These are phyloP conservation scores for Wickerhamiella bombiphila DNA, from an alignment of 805 yeast species.

Conservation along the genomic window DNA sequence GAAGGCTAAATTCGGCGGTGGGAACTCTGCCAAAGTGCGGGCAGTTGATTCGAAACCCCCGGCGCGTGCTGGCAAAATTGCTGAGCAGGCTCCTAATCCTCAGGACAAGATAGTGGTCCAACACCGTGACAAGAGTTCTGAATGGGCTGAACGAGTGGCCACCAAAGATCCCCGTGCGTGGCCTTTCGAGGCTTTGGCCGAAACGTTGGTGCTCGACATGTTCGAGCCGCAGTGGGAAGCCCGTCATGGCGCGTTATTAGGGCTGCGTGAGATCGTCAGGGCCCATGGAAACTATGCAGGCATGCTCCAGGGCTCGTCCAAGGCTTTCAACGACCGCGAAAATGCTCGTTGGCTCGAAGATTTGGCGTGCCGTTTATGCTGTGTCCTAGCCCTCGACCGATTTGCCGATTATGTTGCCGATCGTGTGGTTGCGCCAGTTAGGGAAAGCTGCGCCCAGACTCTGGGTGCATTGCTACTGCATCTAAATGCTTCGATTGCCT, in stretches of 20 bases:
- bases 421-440: conserved; percentile 94
- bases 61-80: conserved; percentile 9
- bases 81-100: conserved; percentile 9
- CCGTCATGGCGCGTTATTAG: conserved; percentile 91
- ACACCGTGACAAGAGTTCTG: conserved; percentile 39
- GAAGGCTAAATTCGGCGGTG: conserved; percentile 47
- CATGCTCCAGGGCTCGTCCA: conserved; percentile 48
- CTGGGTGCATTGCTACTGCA: conserved; percentile 79
- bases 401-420: conserved; percentile 96
- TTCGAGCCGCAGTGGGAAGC: conserved; percentile 85
- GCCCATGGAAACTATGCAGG: conserved; percentile 82
- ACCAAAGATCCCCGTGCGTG: conserved; percentile 64
- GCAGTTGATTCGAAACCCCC: conserved; percentile 20
- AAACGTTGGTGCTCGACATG: conserved; percentile 59
- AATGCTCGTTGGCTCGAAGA: conserved; percentile 71
- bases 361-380: conserved; percentile 67
- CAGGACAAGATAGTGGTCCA: conserved; percentile 60
- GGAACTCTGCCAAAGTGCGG: conserved; percentile 23
- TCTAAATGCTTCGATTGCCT: conserved; percentile 42
- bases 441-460: conserved; percentile 94
- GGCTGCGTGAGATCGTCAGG: conserved; percentile 70
- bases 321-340: conserved; percentile 45
- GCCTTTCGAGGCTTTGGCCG: conserved; percentile 92
- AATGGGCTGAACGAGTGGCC: conserved; percentile 50
- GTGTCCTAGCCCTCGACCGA: conserved; percentile 80